Base-by-base conservation (phyloP, 2,329 filamentous ascomycete genomes). In the Bertia moriformis region DNA sequence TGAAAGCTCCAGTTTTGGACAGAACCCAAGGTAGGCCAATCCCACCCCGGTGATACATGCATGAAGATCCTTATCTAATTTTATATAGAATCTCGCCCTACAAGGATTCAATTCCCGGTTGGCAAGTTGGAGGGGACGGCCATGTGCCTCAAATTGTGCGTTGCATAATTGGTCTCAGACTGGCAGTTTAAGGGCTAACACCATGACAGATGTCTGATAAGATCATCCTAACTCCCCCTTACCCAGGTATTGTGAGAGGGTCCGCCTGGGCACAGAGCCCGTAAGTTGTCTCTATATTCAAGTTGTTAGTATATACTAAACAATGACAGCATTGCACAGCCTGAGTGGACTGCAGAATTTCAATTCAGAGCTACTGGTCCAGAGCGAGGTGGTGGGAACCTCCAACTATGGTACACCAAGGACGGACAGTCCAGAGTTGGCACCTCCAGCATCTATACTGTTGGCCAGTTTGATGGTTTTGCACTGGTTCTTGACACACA, bases 381-480 rank as follows among this genome's bases (percentile, higher is more conserved):
- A 45, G 91, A 96, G 54, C 69, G 84, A 48, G 86, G 79, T 38
- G 78, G 80, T 42, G 91, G 91, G 38, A 95, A 93, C 60, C 65
- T 98, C 48, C 89, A 96, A 59, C 69, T 98, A 51, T 98, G 91
- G 91, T 85, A 93, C 52, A 78, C 74, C 39, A 78, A 75, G 49
- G 71, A 83, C 43, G 82, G 83, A 20, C 62, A 73, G 48, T 60
- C 68, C 43, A 65, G 67, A 19, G 65, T 93, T 40, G 79, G 77
- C 40, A 71, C 78, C 18, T 71, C 74, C 46, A 93, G 84, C 58
- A 75, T 94, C 48, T 94, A 95, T 61, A 91, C 83, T 1, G 80
- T 81, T 7, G 75, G 75, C 40, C 75, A 73, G 48, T 98, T 94
- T 51, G 89, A 96, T 50, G 91, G 91, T n/a, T 64, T 98, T 47